These are phyloP conservation scores for Xylaria venustula DNA, from an alignment of 495 filamentous ascomycete genomes.

Conservation along the genomic window DNA sequence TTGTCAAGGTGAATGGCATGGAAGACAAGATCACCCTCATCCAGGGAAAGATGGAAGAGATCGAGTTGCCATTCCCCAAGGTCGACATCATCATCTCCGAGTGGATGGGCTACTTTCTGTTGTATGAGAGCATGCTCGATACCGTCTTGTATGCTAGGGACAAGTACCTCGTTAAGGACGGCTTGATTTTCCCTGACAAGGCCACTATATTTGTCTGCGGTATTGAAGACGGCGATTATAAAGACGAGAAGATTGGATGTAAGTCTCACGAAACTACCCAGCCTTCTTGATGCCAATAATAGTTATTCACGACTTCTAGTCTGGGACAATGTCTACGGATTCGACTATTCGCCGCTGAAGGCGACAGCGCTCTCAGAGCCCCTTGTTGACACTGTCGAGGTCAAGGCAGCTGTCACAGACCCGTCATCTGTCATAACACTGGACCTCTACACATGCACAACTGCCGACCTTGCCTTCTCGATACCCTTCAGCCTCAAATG, in stretches of 20 bases:
- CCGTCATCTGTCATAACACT: constrained; percentile 65
- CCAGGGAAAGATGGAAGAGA: constrained; percentile 91
- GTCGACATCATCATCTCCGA: constrained; percentile 96
- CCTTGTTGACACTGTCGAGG: constrained; percentile 67
- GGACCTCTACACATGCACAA: constrained; percentile 67
- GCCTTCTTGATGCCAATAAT: constrained; percentile 21
- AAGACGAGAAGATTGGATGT: constrained; percentile 69
- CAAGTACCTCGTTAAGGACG: constrained; percentile 70
- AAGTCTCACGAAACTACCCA: constrained; percentile 18
- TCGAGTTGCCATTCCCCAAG: constrained; percentile 71
- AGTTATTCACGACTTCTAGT: constrained; percentile 43
- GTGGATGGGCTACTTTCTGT: constrained; percentile 95
- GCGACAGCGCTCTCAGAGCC: constrained; percentile 70
- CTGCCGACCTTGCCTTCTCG: constrained; percentile 64
- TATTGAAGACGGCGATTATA: constrained; percentile 82
- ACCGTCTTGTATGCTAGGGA: constrained; percentile 88
- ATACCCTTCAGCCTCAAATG: constrained; percentile 64
- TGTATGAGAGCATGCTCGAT: constrained; percentile 95
- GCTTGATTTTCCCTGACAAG: constrained; percentile 89
- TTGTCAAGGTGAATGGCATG: constrained; percentile 77
- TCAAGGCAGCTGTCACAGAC: constrained; percentile 75
- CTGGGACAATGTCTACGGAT: constrained; percentile 83
- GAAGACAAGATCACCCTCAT: constrained; percentile 74
- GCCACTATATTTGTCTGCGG: constrained; percentile 83
- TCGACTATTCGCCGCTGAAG: constrained; percentile 71